Percentiles rank a stretch among this genome's conserved stretches.
These are phyloP conservation scores for Fomitopsis pinicola DNA, from an alignment of 1,284 basidiomycete species.

Conservation along the genomic window DNA sequence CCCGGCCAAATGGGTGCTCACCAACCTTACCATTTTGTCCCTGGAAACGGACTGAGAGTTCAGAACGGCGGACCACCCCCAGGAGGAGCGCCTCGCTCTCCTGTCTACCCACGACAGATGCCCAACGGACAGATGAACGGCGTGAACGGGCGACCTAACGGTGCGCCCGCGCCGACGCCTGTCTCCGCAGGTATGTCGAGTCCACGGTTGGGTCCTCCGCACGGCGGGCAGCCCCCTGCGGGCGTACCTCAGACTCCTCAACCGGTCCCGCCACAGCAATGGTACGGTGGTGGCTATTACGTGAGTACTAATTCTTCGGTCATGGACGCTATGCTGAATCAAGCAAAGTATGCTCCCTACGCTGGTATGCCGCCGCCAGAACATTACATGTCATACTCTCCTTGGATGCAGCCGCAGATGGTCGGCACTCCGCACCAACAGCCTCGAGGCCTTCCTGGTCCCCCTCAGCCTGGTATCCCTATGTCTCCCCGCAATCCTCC, in stretches of 20 bases:
- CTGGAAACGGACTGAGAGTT: slow-evolving; percentile 21
- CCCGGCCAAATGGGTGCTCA: slow-evolving; percentile 42
- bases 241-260: slow-evolving; percentile 38
- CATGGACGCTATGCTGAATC: not conserved
- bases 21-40: slow-evolving; percentile 35
- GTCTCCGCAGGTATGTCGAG: slow-evolving; percentile 53
- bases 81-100: slow-evolving; percentile 56
- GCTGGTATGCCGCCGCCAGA: slow-evolving; percentile 26
- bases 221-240: slow-evolving; percentile 39
- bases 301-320: slow-evolving; percentile 22
- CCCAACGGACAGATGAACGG: slow-evolving; percentile 56
- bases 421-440: slow-evolving; percentile 29
- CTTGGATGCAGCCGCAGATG: slow-evolving; percentile 37
- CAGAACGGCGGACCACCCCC: slow-evolving; percentile 32
- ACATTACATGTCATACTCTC: slow-evolving; percentile 29
- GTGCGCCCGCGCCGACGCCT: slow-evolving; percentile 36
- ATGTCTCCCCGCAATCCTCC: slow-evolving; percentile 66
- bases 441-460: slow-evolving; percentile 33
- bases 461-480: slow-evolving; percentile 39
- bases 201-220: slow-evolving; percentile 59
- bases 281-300: slow-evolving; percentile 34
- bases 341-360: slow-evolving; percentile 19
- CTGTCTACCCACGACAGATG: slow-evolving; percentile 56
- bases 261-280: slow-evolving; percentile 28
- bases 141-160: slow-evolving; percentile 49